A percentile compares a stretch with the other conserved stretches of the same genome.
phyloP scores from a whole-genome alignment of 306 rosid genomes.

The Carpinus viminea region DNA sequence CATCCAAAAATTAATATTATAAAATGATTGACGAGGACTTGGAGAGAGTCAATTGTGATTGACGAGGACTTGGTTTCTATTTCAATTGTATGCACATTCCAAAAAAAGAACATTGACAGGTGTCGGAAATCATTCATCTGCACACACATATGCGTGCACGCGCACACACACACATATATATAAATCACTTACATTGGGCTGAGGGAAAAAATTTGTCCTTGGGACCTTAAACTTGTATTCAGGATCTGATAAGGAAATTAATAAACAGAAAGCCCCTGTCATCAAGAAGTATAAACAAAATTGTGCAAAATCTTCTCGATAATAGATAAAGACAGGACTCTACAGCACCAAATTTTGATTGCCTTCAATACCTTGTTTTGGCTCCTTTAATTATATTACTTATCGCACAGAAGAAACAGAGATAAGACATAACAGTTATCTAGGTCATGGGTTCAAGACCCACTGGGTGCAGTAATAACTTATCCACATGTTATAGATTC shows the following conservation, averaged over 20 bases:
- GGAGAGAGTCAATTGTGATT: not conserved
- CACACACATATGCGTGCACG: too few relatives aligned
- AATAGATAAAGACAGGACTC: conserved; percentile 3
- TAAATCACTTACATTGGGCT: conserved; percentile 74
- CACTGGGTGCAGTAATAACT: not conserved
- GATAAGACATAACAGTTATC: not conserved
- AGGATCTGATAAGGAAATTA: conserved; percentile 58
- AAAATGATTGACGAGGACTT: not conserved
- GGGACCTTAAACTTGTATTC: conserved; percentile 72
- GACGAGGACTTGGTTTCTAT: not conserved
- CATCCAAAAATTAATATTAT: too few relatives aligned
- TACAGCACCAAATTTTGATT: conserved; percentile 16
- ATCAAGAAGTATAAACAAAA: not conserved
- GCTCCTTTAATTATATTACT: not conserved
- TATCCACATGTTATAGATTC: not conserved
- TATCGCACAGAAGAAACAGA: not conserved
- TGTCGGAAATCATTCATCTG: conserved; percentile 1
- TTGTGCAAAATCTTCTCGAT: conserved; percentile 7
- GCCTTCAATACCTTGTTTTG: not conserved
- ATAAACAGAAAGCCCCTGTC: conserved; percentile 22
- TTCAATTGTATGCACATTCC: not conserved
- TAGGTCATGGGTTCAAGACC: not conserved
- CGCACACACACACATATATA: too few relatives aligned
- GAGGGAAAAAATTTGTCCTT: conserved; percentile 81
- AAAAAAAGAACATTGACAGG: conserved; percentile 3